These are phyloP conservation scores for Papiliotrema terrestris DNA, from an alignment of 1,284 basidiomycete species.

Conservation along the genomic window DNA sequence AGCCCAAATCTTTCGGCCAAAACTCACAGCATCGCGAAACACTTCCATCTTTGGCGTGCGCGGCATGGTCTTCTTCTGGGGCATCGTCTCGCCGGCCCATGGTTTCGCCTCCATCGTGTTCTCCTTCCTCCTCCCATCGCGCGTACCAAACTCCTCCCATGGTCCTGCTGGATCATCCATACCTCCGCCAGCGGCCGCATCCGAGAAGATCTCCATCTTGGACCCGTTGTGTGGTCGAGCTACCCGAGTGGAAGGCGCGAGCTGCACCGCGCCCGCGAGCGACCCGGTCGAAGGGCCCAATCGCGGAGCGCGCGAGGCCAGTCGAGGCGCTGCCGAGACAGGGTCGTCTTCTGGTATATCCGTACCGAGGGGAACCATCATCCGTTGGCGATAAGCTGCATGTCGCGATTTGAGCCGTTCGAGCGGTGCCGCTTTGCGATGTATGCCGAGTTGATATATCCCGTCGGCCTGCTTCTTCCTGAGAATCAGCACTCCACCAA, in stretches of 20 bases:
- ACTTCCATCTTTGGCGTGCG: constrained; percentile 54
- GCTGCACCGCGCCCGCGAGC: constrained; percentile 27
- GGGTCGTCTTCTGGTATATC: constrained; percentile 39
- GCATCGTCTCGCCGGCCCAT: constrained; percentile 53
- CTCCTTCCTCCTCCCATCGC: constrained; percentile 52
- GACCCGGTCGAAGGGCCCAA: constrained; percentile 26
- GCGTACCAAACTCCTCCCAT: constrained; percentile 53
- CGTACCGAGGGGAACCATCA: constrained; percentile 48
- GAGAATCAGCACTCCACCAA: constrained; percentile 2
- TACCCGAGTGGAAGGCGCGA: constrained; percentile 20
- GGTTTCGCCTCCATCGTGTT: constrained; percentile 51
- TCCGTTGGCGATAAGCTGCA: constrained; percentile 75
- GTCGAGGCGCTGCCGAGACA: constrained; percentile 9
- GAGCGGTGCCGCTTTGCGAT: constrained; percentile 72
- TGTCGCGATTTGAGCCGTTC: constrained; percentile 82
- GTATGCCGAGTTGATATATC: constrained; percentile 79
- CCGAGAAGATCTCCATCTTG: constrained; percentile 51
- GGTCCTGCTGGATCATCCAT: constrained; percentile 30
- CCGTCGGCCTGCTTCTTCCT: constrained; percentile 75
- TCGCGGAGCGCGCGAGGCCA: constrained; percentile 16
- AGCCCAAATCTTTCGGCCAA: constrained; percentile 1
- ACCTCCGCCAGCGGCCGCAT: constrained; percentile 26
- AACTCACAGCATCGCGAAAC: constrained; percentile 51
- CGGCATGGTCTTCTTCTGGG: constrained; percentile 40
- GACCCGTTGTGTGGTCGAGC: constrained; percentile 41